These are phyloP conservation scores for Dryas drummondii DNA, from an alignment of 306 rosid genomes.

Conservation along the genomic window DNA sequence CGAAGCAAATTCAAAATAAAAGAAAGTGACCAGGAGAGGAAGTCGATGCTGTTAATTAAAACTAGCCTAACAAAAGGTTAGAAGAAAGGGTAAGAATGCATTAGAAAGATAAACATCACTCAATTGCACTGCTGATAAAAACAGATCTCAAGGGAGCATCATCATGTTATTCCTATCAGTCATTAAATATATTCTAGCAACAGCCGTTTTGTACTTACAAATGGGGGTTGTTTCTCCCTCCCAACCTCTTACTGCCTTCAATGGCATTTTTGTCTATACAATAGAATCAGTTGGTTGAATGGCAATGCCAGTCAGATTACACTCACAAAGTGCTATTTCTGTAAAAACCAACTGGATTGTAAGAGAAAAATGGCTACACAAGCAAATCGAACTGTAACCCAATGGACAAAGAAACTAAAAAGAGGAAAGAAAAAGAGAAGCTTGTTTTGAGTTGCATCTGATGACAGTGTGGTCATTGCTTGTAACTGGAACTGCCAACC, in stretches of 20 bases:
- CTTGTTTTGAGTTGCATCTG: conserved; percentile 33
- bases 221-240: conserved; percentile 41
- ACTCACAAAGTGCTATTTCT: conserved; percentile 12
- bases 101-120: conserved; percentile 12
- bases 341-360: conserved; percentile 41
- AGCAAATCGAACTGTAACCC: conserved; percentile 24
- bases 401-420: neutral
- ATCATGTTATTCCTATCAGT: conserved; percentile 51
- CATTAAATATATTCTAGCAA: conserved; percentile 46
- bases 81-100: neutral
- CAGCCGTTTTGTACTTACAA: conserved; percentile 63
- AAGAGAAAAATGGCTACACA: conserved; percentile 35
- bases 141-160: conserved; percentile 43
- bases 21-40: too few species aligned
- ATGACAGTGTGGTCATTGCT: conserved; percentile 44
- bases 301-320: conserved; percentile 7
- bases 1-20: too few species aligned
- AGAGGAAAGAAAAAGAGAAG: neutral
- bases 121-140: conserved; percentile 30
- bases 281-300: conserved; percentile 46
- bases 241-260: conserved; percentile 59
- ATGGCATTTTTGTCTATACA: conserved; percentile 66
- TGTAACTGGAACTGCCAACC: conserved; percentile 51
- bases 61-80: neutral
- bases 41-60: too few species aligned